Percentiles rank a stretch among this genome's conserved stretches.
These are phyloP conservation scores for Epichloe aotearoae DNA, from an alignment of 2,329 filamentous ascomycete genomes.

Conservation along the genomic window DNA sequence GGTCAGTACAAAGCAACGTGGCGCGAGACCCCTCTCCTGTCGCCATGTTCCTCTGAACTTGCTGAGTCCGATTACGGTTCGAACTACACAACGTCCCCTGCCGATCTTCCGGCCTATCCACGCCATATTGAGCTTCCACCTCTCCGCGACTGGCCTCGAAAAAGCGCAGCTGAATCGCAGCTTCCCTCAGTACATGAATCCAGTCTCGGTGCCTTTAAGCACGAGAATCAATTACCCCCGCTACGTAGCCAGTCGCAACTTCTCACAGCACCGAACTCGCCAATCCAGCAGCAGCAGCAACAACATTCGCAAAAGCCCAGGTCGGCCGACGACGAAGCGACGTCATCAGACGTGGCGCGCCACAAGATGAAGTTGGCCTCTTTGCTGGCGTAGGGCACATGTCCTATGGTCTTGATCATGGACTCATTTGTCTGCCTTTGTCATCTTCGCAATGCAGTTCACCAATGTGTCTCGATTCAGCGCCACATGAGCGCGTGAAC, in stretches of 20 bases:
- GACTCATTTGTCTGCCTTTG: too few species aligned
- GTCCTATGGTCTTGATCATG: background rate
- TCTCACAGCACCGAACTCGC: background rate
- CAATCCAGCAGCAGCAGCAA: background rate
- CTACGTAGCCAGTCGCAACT: background rate
- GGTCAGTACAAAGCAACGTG: slow-evolving; percentile 4
- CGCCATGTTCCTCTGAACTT: slow-evolving; percentile 26
- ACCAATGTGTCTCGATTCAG: too few species aligned
- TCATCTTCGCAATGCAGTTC: too few species aligned
- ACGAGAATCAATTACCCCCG: background rate
- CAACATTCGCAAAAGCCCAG: background rate
- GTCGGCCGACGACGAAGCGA: background rate
- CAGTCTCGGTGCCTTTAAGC: too few species aligned
- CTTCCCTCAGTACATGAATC: slow-evolving; percentile 13
- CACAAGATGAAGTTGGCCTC: background rate
- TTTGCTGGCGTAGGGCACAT: background rate
- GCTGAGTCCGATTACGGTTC: slow-evolving; percentile 57
- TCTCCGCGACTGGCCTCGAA: slow-evolving; percentile 9
- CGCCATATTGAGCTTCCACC: slow-evolving; percentile 30
- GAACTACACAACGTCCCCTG: slow-evolving; percentile 47
- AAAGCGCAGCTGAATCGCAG: slow-evolving; percentile 8
- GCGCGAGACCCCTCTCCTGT: slow-evolving; percentile 22
- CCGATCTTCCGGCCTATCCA: slow-evolving; percentile 22
- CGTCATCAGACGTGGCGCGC: background rate
- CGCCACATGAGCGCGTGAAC: too few species aligned